Conservation (phyloP, 1,139 yeast species). For the Eremothecium coryli region DNA sequence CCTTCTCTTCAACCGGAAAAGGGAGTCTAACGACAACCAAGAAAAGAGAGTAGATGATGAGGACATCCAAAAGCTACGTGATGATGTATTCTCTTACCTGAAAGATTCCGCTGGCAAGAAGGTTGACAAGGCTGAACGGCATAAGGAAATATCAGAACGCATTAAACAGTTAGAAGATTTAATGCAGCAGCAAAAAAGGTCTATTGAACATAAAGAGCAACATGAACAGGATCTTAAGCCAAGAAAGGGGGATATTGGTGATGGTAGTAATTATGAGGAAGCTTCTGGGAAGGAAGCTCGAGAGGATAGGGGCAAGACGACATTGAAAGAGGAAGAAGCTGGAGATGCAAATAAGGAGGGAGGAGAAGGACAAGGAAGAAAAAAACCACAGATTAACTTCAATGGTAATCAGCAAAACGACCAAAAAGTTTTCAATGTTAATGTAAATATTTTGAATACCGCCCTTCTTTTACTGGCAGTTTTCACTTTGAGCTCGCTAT, state of each 20-base stretch:
- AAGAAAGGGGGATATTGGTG: slow-evolving; percentile 3
- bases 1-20: no score
- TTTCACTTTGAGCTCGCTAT: slow-evolving; percentile 26
- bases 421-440: slow-evolving; percentile 28
- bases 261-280: not conserved
- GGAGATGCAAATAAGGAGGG: not conserved
- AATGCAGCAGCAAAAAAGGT: slow-evolving; percentile 18
- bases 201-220: no score
- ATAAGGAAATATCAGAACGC: slow-evolving; percentile 20
- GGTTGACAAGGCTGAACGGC: slow-evolving; percentile 15
- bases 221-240: slow-evolving; percentile 8
- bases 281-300: not conserved
- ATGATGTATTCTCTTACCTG: no score
- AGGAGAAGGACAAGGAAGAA: not conserved
- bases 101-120: no score
- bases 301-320: slow-evolving; percentile 7
- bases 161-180: slow-evolving; percentile 20
- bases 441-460: slow-evolving; percentile 30
- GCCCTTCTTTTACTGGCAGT: slow-evolving; percentile 28
- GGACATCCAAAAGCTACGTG: slow-evolving; percentile 19
- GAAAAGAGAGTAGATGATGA: slow-evolving; percentile 16
- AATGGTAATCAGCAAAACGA: slow-evolving; percentile 21
- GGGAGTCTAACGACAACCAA: not conserved
- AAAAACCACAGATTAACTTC: no score
- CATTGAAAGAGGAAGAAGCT: slow-evolving; percentile 1